Evolutionary conservation across 441 rosid species (phyloP), one percentile per base, ranked within the genome.

Genomic region (Breynia disticha): DNA sequence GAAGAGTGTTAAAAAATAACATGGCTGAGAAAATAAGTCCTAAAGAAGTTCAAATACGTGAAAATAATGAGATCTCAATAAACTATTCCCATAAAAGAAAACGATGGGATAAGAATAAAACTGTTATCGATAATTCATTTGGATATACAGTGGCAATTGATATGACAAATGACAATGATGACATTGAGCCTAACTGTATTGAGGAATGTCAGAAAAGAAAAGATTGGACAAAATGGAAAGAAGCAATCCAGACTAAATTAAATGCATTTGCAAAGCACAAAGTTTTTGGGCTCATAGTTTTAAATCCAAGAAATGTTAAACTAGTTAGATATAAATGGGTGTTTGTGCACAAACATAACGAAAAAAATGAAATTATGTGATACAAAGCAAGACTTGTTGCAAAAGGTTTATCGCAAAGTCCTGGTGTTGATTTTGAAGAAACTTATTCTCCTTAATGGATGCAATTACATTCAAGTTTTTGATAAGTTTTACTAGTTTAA

Each of bases 381-480:
- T n/a, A n/a, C n/a, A n/a, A n/a, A n/a, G n/a, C n/a, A n/a, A n/a
- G n/a, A n/a, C n/a, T n/a, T n/a, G n/a, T n/a, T 17, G 22, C 52
- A 5, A 11, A 48, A 48, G 52, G 52, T 8, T 48, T 48, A 12
- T 19, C 22, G 19, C 22, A 48, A 19, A 48, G 52, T 17, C 52
- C 11, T 48, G 52, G 12, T 1, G 20, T 48, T 48, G 52, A 48
- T 18, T 48, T 17, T 48, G 22, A 16, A 14, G 19, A 48, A 7
- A 48, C 22, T 17, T 48, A 48, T 48, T 48, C 22, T 22, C 22
- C 2, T 21, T 48, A 28, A 14, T 48, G 52, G 52, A 48, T 48
- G 52, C 52, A 48, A 48, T 28, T 48, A 48, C 52, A 17, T 48
- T 48, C 20, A 10, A 28, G 7, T 48, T 17, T 48, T 48, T 19